Percentiles rank a stretch among this genome's conserved stretches.
Evolutionary conservation across 305 asterid genomes (phyloP).

Genomic region (Ruellia speciosa): DNA sequence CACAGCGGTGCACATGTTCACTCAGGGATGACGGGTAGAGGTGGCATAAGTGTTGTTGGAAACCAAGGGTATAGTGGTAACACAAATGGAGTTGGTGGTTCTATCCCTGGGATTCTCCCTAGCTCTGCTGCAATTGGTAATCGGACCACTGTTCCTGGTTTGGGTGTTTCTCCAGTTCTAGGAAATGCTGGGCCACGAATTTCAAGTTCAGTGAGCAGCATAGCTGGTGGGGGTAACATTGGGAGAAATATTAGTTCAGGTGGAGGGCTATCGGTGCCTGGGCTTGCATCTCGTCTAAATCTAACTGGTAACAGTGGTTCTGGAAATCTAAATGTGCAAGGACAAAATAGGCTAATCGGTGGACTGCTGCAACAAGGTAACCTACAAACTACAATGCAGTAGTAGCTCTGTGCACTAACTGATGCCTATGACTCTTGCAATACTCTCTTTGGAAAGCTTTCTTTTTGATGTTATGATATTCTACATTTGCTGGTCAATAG

Average conservation of each 20-base stretch:
- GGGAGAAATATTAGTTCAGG: conserved; percentile 86
- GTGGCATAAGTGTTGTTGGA: conserved; percentile 78
- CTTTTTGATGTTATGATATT: not conserved
- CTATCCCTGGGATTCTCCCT: conserved; percentile 88
- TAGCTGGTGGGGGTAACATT: conserved; percentile 78
- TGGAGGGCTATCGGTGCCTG: conserved; percentile 84
- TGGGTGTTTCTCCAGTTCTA: conserved; percentile 67
- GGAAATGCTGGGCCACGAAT: conserved; percentile 81
- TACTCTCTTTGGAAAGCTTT: not conserved
- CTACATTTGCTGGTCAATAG: not conserved
- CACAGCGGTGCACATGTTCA: conserved; percentile 78
- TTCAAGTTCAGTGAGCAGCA: conserved; percentile 72
- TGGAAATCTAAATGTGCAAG: conserved; percentile 77
- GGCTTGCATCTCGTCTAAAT: conserved; percentile 75
- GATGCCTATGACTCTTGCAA: too few species aligned
- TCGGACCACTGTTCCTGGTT: conserved; percentile 70
- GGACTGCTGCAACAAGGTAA: conserved; percentile 94
- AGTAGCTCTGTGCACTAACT: conserved; percentile 9
- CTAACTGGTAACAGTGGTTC: conserved; percentile 61
- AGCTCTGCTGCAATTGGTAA: conserved; percentile 81
- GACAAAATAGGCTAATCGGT: conserved; percentile 79
- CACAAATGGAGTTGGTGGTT: conserved; percentile 77
- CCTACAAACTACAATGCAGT: conserved; percentile 9
- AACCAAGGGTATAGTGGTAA: conserved; percentile 72
- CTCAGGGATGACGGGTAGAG: conserved; percentile 78